phyloP scores from a whole-genome alignment of 208 protist species.

The Leishmania mexicana region DNA sequence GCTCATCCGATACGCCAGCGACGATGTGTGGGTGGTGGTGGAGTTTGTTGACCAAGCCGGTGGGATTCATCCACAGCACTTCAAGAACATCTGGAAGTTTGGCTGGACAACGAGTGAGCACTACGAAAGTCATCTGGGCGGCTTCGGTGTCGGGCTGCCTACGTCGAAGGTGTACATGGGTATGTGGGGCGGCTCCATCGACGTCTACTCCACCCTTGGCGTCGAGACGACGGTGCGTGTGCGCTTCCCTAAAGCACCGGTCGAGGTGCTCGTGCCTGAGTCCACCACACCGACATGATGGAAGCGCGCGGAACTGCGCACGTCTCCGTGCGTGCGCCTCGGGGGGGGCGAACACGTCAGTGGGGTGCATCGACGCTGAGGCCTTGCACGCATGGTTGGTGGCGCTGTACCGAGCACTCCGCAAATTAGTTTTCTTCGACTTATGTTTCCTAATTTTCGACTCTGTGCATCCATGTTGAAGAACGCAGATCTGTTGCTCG shows the following conservation, averaged over 20 bases:
- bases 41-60: constrained; percentile 72
- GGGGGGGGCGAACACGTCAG: neutral
- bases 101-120: constrained; percentile 84
- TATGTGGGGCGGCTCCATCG: constrained; percentile 79
- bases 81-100: constrained; percentile 79
- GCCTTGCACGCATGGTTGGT: neutral
- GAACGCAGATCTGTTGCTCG: neutral
- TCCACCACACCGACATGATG: neutral
- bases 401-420: neutral
- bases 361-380: neutral
- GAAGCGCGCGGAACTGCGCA: neutral
- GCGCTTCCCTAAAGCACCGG: constrained; percentile 72
- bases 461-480: neutral
- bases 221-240: constrained; percentile 80
- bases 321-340: neutral
- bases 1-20: constrained; percentile 47
- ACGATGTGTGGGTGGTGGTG: constrained; percentile 70
- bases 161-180: constrained; percentile 90
- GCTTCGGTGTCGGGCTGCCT: constrained; percentile 82
- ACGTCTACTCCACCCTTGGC: constrained; percentile 51
- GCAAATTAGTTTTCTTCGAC: neutral
- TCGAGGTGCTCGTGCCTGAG: constrained; percentile 59
- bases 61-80: constrained; percentile 50
- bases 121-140: constrained; percentile 65
- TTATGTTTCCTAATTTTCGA: neutral